Evolutionary conservation across 2,329 filamentous ascomycete species (phyloP).

Genomic region (Phialemoniopsis sp.): DNA sequence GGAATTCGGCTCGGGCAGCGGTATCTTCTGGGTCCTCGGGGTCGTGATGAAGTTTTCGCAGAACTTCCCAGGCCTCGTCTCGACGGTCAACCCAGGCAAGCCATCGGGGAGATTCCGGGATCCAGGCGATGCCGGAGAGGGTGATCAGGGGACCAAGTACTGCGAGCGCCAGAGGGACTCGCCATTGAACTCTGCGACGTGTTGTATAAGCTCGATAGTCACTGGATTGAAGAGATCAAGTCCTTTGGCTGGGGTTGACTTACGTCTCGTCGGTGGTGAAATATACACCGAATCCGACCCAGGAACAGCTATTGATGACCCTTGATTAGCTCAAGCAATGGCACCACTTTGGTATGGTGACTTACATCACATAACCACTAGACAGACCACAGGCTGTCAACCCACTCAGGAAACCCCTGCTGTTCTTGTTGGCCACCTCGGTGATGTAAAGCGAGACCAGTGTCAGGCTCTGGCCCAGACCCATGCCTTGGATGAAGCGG

Average conservation of each 20-base stretch:
- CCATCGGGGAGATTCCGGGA: conserved; percentile 9
- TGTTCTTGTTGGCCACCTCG: conserved; percentile 7
- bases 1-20: conserved; percentile 5
- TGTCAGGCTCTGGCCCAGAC: conserved; percentile 5
- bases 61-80: conserved; percentile 2
- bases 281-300: conserved; percentile 2
- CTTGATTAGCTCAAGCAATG: no score
- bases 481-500: conserved; percentile 4
- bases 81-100: no score
- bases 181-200: conserved; percentile 1
- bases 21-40: conserved; percentile 3
- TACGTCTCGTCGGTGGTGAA: conserved; percentile 5
- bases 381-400: conserved; percentile 4
- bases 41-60: conserved; percentile 4
- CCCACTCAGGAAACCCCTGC: conserved; percentile 3
- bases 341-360: no score
- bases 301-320: conserved; percentile 5
- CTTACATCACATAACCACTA: conserved; percentile 4
- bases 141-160: conserved; percentile 6
- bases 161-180: no score
- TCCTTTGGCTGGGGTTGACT: no score
- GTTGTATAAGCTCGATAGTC: neutral
- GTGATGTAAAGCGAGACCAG: conserved; percentile 6
- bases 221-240: neutral
- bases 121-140: conserved; percentile 5